These are phyloP conservation scores for Lachnum nothofagi DNA, from an alignment of 2,329 filamentous ascomycete genomes.

Conservation along the genomic window DNA sequence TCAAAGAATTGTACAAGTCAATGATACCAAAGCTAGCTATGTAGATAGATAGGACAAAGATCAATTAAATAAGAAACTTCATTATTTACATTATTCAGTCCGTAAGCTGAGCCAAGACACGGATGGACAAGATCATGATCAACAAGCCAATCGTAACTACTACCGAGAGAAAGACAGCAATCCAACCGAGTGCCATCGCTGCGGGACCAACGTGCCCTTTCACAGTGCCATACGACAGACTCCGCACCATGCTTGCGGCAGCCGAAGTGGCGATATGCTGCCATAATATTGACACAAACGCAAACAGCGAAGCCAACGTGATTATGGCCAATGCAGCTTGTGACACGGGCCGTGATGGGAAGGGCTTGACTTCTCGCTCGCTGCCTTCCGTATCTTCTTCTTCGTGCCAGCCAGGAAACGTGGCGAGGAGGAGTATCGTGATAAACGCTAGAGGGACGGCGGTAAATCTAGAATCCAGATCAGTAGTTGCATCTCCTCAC, in stretches of 20 bases:
- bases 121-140: slow-evolving; percentile 10
- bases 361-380: slow-evolving; percentile 83
- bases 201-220: slow-evolving; percentile 4
- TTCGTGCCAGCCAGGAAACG: slow-evolving; percentile 15
- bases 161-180: slow-evolving; percentile 4
- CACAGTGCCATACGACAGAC: slow-evolving; percentile 13
- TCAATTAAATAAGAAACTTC: too few species aligned
- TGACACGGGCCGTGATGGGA: slow-evolving; percentile 60
- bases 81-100: too few species aligned
- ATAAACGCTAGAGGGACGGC: slow-evolving; percentile 5
- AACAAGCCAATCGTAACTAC: background rate
- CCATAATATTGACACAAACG: slow-evolving; percentile 9
- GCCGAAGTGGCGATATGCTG: slow-evolving; percentile 9
- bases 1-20: too few species aligned
- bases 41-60: too few species aligned
- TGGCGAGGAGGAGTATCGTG: slow-evolving; percentile 6
- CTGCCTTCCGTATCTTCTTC: slow-evolving; percentile 37
- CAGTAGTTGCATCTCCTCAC: background rate
- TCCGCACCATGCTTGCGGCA: slow-evolving; percentile 5
- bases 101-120: background rate
- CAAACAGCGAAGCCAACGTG: slow-evolving; percentile 7
- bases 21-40: too few species aligned
- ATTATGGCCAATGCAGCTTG: slow-evolving; percentile 2
- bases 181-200: slow-evolving; percentile 14
- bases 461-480: slow-evolving; percentile 1